Evolutionary conservation across 176 grass and related monocot genomes (phyloP).

Genomic region (Carex scoparia): DNA sequence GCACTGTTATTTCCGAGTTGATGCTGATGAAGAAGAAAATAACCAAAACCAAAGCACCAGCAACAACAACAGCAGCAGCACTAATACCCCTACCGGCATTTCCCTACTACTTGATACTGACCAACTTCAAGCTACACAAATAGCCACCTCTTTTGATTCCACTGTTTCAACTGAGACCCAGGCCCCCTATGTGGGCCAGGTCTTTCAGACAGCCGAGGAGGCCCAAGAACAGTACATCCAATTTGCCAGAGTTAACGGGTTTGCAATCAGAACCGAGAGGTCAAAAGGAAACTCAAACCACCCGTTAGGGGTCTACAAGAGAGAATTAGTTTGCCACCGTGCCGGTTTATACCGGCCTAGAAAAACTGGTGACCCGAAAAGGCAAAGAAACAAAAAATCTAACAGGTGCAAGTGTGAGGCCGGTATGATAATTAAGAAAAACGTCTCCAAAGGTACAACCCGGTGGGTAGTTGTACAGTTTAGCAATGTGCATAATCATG

Average conservation of each 20-base stretch:
- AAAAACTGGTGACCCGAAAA: conserved; percentile 39
- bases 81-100: not conserved
- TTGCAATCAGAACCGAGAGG: conserved; percentile 40
- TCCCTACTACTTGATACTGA: not conserved
- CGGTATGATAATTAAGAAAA: conserved; percentile 59
- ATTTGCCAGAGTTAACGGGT: conserved; percentile 42
- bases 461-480: conserved; percentile 44
- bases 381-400: conserved; percentile 49
- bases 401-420: conserved; percentile 46
- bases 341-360: conserved; percentile 33
- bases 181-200: conserved; percentile 37
- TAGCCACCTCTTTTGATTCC: conserved; percentile 4
- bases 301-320: conserved; percentile 44
- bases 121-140: conserved; percentile 1
- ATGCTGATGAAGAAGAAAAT: conserved; percentile 39
- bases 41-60: not conserved
- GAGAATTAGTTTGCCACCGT: conserved; percentile 52
- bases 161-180: conserved; percentile 8
- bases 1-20: conserved; percentile 33
- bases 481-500: conserved; percentile 52
- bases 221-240: conserved; percentile 47
- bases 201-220: conserved; percentile 41
- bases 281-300: conserved; percentile 51
- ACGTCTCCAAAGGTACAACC: conserved; percentile 29
- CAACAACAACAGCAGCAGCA: not conserved